Conservation (phyloP, 2,329 filamentous ascomycete genomes). For the Alternaria sp. region DNA sequence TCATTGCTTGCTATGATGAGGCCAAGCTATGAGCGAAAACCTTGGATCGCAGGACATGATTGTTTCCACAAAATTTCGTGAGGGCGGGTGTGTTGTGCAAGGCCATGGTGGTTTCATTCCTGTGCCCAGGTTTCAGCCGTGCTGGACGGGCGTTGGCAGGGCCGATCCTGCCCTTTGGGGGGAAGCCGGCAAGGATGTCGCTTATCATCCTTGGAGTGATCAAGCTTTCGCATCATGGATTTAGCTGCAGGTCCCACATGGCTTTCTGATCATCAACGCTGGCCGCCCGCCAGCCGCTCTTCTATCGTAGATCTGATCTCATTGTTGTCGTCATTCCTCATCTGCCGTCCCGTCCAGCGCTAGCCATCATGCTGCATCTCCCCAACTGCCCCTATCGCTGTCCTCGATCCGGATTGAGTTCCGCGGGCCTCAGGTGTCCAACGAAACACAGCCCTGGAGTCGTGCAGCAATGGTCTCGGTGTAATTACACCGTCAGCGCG, state of each 20-base stretch:
- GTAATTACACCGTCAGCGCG: slow-evolving; percentile 11
- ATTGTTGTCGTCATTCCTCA: neutral
- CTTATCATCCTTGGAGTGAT: slow-evolving; percentile 6
- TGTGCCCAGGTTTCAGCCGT: neutral
- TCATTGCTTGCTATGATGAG: neutral
- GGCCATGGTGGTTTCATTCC: neutral
- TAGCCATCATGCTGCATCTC: neutral
- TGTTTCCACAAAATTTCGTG: neutral
- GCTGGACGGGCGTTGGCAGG: neutral
- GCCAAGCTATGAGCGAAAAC: neutral
- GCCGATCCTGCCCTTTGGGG: neutral
- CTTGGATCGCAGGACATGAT: neutral
- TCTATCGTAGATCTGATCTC: neutral
- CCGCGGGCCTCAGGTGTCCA: neutral
- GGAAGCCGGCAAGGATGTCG: neutral
- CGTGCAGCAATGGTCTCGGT: neutral
- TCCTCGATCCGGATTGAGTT: neutral
- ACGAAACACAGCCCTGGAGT: neutral
- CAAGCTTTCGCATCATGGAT: slow-evolving; percentile 2
- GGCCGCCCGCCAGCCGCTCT: neutral
- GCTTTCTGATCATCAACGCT: slow-evolving; percentile 2
- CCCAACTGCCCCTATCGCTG: neutral
- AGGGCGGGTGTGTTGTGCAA: neutral
- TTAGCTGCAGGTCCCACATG: slow-evolving; percentile 12
- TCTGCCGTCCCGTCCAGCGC: neutral